Conservation (phyloP, 2,329 filamentous ascomycete species). For the Colletotrichum neosansevieriae region DNA sequence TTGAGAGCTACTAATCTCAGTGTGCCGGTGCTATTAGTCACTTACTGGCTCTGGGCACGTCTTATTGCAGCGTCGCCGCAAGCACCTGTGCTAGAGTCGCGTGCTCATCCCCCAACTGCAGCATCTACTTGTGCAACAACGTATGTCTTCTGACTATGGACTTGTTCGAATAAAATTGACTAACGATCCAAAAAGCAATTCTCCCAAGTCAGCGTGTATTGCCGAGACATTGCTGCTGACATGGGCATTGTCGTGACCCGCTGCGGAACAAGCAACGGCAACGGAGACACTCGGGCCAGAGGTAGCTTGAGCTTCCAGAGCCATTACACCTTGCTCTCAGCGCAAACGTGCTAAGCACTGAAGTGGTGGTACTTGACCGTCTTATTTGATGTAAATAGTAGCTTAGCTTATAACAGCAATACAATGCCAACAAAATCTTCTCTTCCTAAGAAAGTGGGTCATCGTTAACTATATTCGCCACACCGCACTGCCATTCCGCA, state of each 20-base stretch:
- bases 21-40: slow-evolving; percentile 11
- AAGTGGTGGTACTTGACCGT: too few species aligned
- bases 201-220: slow-evolving; percentile 1
- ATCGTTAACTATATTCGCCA: too few species aligned
- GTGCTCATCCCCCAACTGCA: slow-evolving; percentile 23
- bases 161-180: background rate
- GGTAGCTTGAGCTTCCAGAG: background rate
- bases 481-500: too few species aligned
- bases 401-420: too few species aligned
- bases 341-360: background rate
- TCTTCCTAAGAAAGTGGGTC: too few species aligned
- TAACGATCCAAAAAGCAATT: background rate
- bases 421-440: too few species aligned
- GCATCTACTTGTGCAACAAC: slow-evolving; percentile 36
- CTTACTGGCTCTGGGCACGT: slow-evolving; percentile 6
- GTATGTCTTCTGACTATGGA: background rate
- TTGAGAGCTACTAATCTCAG: slow-evolving; percentile 3
- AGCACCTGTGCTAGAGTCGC: slow-evolving; percentile 22
- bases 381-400: too few species aligned
- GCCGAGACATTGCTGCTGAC: slow-evolving; percentile 3
- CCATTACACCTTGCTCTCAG: slow-evolving; percentile 10
- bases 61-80: slow-evolving; percentile 13
- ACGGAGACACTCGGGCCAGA: slow-evolving; percentile 1
- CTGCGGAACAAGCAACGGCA: slow-evolving; percentile 6
- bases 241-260: slow-evolving; percentile 2